phyloP scores from a whole-genome alignment of 768 basidiomycete genomes.

The Calocybe gangraenosa region DNA sequence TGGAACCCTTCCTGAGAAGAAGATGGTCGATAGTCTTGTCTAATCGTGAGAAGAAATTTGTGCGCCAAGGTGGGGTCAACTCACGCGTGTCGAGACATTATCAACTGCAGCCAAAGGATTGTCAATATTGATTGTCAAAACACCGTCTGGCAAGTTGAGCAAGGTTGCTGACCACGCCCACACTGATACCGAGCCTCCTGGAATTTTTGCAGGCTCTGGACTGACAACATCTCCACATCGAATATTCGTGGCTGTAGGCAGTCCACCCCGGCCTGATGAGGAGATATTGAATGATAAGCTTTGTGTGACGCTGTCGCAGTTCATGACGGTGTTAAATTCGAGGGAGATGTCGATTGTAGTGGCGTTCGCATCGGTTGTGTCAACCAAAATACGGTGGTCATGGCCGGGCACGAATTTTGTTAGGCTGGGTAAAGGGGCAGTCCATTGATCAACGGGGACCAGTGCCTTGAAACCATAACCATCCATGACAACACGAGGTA shows the following conservation, averaged over 20 bases:
- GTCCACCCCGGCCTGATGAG: constrained; percentile 56
- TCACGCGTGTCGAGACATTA: constrained; percentile 51
- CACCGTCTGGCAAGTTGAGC: constrained; percentile 73
- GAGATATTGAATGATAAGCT: constrained; percentile 67
- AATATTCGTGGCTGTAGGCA: constrained; percentile 47
- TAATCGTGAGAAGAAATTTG: constrained; percentile 9
- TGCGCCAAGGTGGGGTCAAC: constrained; percentile 19
- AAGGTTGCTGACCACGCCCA: constrained; percentile 80
- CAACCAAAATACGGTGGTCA: constrained; percentile 64
- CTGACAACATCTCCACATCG: constrained; percentile 48
- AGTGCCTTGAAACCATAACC: constrained; percentile 80
- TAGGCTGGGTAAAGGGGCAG: constrained; percentile 63
- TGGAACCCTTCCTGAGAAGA: constrained; percentile 72
- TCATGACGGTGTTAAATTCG: constrained; percentile 79
- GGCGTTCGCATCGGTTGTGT: constrained; percentile 42
- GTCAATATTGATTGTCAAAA: constrained; percentile 67
- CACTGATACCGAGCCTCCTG: constrained; percentile 50
- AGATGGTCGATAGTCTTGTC: constrained; percentile 67
- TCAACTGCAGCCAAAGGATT: constrained; percentile 44
- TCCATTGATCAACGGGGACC: constrained; percentile 68
- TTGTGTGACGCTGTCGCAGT: constrained; percentile 61
- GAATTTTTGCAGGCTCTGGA: constrained; percentile 44
- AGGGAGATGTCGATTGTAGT: constrained; percentile 63
- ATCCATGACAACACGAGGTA: constrained; percentile 59
- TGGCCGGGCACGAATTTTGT: constrained; percentile 85